These are phyloP conservation scores for Linum tenue DNA, from an alignment of 345 rosid genomes.

Conservation along the genomic window DNA sequence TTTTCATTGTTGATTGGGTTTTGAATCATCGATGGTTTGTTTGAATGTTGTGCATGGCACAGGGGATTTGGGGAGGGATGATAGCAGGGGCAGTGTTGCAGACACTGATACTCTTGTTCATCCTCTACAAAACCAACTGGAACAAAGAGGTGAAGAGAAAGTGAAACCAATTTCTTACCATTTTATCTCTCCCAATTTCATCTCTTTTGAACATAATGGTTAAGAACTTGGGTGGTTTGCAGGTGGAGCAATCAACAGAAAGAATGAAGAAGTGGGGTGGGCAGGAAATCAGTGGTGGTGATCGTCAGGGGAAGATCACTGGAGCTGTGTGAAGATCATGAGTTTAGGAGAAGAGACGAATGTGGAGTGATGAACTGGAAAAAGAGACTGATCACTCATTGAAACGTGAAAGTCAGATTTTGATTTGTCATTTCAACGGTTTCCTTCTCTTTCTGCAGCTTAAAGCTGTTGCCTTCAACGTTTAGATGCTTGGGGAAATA, in stretches of 20 bases:
- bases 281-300: constrained; percentile 10
- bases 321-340: background rate
- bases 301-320: constrained; percentile 3
- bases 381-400: no score
- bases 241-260: constrained; percentile 60
- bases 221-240: constrained; percentile 4
- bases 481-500: no score
- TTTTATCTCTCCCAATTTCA: no score
- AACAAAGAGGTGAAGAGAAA: constrained; percentile 49
- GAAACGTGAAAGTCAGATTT: no score
- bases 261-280: constrained; percentile 69
- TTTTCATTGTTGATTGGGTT: no score
- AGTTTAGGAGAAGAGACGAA: no score
- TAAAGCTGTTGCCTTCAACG: no score
- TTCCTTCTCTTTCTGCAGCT: no score
- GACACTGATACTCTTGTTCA: constrained; percentile 42
- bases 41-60: background rate
- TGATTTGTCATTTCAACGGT: no score
- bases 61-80: constrained; percentile 91
- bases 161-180: background rate
- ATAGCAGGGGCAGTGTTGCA: constrained; percentile 65
- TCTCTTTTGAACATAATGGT: background rate
- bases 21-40: background rate
- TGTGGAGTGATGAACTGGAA: no score
- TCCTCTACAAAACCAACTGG: constrained; percentile 67